These are phyloP conservation scores for Lactifluus rugatus DNA, from an alignment of 768 basidiomycete species.

Conservation along the genomic window DNA sequence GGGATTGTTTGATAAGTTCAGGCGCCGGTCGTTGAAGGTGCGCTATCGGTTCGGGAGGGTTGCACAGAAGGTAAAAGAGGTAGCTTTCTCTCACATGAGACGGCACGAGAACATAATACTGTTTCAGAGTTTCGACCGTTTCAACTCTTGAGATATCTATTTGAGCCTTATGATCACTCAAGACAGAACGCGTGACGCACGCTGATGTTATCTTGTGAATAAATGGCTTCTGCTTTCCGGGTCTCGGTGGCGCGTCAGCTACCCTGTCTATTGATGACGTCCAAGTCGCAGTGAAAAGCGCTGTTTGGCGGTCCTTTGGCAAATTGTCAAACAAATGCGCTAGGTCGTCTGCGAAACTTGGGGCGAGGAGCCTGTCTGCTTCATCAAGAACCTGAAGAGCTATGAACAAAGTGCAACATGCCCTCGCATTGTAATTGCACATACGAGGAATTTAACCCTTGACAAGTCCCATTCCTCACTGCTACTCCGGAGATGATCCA, in stretches of 20 bases:
- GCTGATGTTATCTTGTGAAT: constrained; percentile 66
- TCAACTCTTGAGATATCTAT: constrained; percentile 47
- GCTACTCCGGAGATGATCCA: constrained; percentile 77
- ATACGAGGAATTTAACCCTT: constrained; percentile 74
- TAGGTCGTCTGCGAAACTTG: constrained; percentile 83
- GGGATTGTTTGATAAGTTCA: constrained; percentile 26
- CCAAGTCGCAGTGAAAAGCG: constrained; percentile 92
- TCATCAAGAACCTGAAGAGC: constrained; percentile 77
- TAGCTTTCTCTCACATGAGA: constrained; percentile 92
- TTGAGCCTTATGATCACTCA: constrained; percentile 5
- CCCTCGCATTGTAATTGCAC: constrained; percentile 21
- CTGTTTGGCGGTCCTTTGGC: constrained; percentile 85
- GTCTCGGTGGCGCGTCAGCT: constrained; percentile 58
- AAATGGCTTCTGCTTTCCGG: constrained; percentile 82
- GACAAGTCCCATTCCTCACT: constrained; percentile 76
- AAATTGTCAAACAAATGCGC: constrained; percentile 65
- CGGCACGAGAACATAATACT: constrained; percentile 85
- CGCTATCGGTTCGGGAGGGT: constrained; percentile 74
- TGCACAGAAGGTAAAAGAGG: constrained; percentile 78
- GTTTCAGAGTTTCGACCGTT: constrained; percentile 81
- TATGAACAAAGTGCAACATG: not conserved
- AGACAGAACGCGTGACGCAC: constrained; percentile 35
- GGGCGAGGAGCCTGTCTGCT: constrained; percentile 84
- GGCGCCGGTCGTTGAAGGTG: constrained; percentile 47
- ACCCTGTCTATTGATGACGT: constrained; percentile 78